Evolutionary conservation across 2,329 filamentous ascomycete species (phyloP), one percentile per base, ranked within the genome.

Genomic region (Lasiodiplodia sp.): DNA sequence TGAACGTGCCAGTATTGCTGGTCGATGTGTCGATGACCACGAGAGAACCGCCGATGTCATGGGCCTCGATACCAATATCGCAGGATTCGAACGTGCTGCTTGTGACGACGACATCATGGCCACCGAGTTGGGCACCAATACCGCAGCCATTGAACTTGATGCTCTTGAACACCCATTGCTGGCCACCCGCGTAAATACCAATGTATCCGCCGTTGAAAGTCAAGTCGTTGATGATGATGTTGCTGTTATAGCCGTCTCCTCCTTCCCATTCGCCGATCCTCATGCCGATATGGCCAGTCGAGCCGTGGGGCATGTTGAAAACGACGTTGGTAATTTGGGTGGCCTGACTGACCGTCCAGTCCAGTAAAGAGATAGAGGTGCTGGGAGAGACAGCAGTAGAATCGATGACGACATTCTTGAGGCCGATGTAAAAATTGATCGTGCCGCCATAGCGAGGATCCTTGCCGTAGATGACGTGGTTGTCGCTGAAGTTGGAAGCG

Each of bases 131-230:
- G 16, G 56, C 44, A 11, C 67, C 69, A 3, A 31, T 69, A 25
- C 18, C 37, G 31, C 69, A 70, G 18, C 66, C 60, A 37, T 49
- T 63, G 55, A 70, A 69, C 6, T 53, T 55, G 10, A 69, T 77
- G 21, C 58, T 4, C 56, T 80, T 80, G 67, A 80, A 75, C 23
- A 77, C 72, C 58, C 78, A 80, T 70, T 79, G 78, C 72, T 80
- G 77, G 66, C 75, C 77, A 2, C 71, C 73, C 28, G 78, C 70
- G 37, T 71, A 69, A 31, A 80, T 72, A 4, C 77, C 79, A 21
- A 78, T 71, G 23, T 71, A 71, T 12, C 67, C 67, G 1, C 67
- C 67, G 21, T 68, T 53, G 34, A 68, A 68, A 2, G 38, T 44
- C 31, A 68, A 28, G 25, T 68, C 58, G 14, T 68, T 68, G 38